Evolutionary conservation across 2,329 filamentous ascomycete genomes (phyloP).

Genomic region (Cladosporium phlei): DNA sequence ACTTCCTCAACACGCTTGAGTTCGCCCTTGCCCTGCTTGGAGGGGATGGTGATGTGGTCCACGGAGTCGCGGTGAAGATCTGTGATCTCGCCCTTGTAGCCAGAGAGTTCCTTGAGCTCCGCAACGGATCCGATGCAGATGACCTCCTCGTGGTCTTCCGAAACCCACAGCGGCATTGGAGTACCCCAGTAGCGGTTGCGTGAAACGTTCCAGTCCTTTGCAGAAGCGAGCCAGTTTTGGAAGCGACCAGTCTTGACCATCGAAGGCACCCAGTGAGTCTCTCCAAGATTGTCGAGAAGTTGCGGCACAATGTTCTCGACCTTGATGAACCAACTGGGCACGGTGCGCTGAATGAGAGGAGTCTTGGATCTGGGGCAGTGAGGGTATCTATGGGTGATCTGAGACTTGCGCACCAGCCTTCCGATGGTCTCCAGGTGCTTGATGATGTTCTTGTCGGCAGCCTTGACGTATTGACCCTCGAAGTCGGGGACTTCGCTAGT

Average conservation of each 20-base stretch:
- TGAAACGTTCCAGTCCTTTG: conserved; percentile 92
- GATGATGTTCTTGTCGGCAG: conserved; percentile 88
- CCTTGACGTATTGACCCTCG: conserved; percentile 81
- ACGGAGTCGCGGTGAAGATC: conserved; percentile 92
- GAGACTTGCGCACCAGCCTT: conserved; percentile 75
- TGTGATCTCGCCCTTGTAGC: conserved; percentile 74
- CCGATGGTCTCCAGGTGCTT: conserved; percentile 76
- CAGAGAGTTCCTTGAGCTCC: conserved; percentile 79
- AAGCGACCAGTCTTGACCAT: conserved; percentile 91
- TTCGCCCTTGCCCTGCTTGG: conserved; percentile 78
- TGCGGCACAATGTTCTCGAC: conserved; percentile 77
- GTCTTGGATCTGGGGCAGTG: conserved; percentile 96
- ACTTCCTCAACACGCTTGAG: conserved; percentile 79
- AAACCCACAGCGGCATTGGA: conserved; percentile 86
- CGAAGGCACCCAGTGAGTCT: conserved; percentile 84
- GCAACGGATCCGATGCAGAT: conserved; percentile 80
- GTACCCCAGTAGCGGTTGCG: conserved; percentile 95
- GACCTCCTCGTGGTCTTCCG: conserved; percentile 79
- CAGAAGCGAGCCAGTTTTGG: conserved; percentile 83
- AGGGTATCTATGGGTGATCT: conserved; percentile 85
- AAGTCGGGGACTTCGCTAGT: conserved; percentile 74
- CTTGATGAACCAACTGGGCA: conserved; percentile 92
- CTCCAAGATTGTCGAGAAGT: conserved; percentile 86
- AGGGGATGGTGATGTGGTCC: conserved; percentile 90
- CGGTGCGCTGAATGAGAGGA: conserved; percentile 84